A percentile compares a stretch with the other conserved stretches of the same genome.
Conservation (phyloP, 805 yeast species). For the Pichia pseudocactophila region DNA sequence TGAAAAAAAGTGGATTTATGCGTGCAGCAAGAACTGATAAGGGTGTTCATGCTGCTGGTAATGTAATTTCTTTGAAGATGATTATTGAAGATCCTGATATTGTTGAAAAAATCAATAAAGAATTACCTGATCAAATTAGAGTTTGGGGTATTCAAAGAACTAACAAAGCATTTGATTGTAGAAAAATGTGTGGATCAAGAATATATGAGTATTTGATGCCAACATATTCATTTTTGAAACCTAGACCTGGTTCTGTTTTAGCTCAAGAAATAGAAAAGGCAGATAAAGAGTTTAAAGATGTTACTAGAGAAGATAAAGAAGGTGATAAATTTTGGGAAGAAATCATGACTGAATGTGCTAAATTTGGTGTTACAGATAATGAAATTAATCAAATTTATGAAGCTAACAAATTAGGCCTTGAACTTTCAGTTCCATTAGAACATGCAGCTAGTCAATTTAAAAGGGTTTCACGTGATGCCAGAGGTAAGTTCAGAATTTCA, state of each 20-base stretch:
- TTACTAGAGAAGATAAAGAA: conserved; percentile 54
- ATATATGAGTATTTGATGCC: conserved; percentile 92
- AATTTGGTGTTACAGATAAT: conserved; percentile 32
- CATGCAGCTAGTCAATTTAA: conserved; percentile 40
- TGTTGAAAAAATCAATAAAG: conserved; percentile 59
- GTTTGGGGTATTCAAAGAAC: conserved; percentile 90
- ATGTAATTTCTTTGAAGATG: conserved; percentile 75
- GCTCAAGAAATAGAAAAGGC: conserved; percentile 50
- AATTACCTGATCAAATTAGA: conserved; percentile 78
- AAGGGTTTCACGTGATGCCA: conserved; percentile 52
- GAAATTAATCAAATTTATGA: conserved; percentile 30
- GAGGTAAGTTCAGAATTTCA: conserved; percentile 63
- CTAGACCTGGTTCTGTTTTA: conserved; percentile 68
- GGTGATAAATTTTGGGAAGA: conserved; percentile 66
- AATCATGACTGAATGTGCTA: conserved; percentile 31
- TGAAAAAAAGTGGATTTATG: conserved; percentile 81
- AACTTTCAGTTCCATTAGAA: conserved; percentile 28
- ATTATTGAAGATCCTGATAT: conserved; percentile 76
- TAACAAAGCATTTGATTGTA: conserved; percentile 86
- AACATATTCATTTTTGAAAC: conserved; percentile 81
- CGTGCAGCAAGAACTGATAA: conserved; percentile 87
- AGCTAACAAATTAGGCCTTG: conserved; percentile 29
- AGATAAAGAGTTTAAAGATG: conserved; percentile 46
- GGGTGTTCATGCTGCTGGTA: conserved; percentile 97
- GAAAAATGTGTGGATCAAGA: conserved; percentile 93